Base-by-base conservation (phyloP, 805 yeast genomes). In the Schwanniomyces pseudopolymorphus region DNA sequence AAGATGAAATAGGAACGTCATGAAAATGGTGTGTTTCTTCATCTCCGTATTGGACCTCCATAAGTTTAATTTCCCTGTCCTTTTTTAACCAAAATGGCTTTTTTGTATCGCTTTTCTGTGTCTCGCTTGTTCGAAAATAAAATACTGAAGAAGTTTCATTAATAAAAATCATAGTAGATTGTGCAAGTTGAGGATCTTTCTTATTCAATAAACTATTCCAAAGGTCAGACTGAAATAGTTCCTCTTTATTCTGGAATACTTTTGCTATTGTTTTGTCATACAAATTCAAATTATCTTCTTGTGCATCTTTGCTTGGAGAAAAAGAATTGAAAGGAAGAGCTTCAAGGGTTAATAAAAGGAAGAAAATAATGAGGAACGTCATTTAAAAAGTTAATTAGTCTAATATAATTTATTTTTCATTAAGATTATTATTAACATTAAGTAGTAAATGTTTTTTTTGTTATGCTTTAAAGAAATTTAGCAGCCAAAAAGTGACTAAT, bases 1-100 rank as follows among this genome's bases (percentile, higher is more conserved):
- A 58, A 22, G 42, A 42, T 14, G 60, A 53, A 9, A 55, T 42
- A 21, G 64, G 62, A 4, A 50, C 44, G n/a, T 49, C 50, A 7
- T 25, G 14, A 1, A 46, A 33, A 8, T 21, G 19, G 2, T 19
- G 17, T 3, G 25, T 13, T n/a, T 43, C 33, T 11, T 40, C 19
- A n/a, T 39, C 47, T 2, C 63, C 61, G 25, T 50, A 53, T 19
- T 50, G 52, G 4, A 58, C 61, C 36, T 59, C 63, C 2, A 53
- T 33, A 35, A 60, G 19, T n/a, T 52, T 50, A 4, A 59, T 48
- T 2, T 43, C 39, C 25, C 57, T 43, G 24, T 40, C 33, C 22
- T 40, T 26, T 3, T 11, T 22, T 13, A 13, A 8, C 19, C 24
- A 19, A 11, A 22, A 21, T 7, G 24, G 4, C 3, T 27, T 26